Evolutionary conservation across 257 asterid species (phyloP), one percentile per base, ranked within the genome.

Genomic region (Lantana camara): DNA sequence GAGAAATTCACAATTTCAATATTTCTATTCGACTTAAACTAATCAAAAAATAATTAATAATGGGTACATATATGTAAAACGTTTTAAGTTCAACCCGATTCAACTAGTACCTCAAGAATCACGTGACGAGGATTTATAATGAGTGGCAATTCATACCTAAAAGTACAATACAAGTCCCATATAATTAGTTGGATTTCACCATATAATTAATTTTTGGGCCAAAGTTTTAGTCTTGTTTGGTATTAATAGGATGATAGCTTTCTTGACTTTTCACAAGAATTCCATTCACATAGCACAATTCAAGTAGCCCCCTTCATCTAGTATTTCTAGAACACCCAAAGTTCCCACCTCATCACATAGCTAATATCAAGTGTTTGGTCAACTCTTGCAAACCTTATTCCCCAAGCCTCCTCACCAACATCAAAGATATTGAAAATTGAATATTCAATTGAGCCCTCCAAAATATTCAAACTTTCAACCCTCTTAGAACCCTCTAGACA

Each of bases 401-500:
- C 74, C 55, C 85, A 77, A 80, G 77, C 63, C 34, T 45, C 72
- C 52, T 9, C 27, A 48, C 54, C n/a, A 20, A 32, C 7, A 17
- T 38, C 13, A 23, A 20, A 11, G 17, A 32, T 15, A 53, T 15
- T 17, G 23, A 64, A 67, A 22, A n/a, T n/a, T 45, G 7, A 21
- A 42, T 27, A 27, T 27, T 35, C 5, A 30, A 29, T 41, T n/a
- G 27, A 50, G n/a, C 24, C 29, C 44, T 9, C 19, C 42, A 59
- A 19, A 14, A 21, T 63, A 11, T 55, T 73, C 86, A 75, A 82
- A 69, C 52, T 40, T 53, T 19, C 29, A 15, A 58, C 15, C 44
- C 69, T 57, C 35, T 57, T 19, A 7, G 79, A 79, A 79, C 40
- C 48, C 76, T 75, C 79, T 60, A 45, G 81, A 57, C 75, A 40